Evolutionary conservation across 2,329 filamentous ascomycete genomes (phyloP).

Genomic region (Diaporthe sp.): DNA sequence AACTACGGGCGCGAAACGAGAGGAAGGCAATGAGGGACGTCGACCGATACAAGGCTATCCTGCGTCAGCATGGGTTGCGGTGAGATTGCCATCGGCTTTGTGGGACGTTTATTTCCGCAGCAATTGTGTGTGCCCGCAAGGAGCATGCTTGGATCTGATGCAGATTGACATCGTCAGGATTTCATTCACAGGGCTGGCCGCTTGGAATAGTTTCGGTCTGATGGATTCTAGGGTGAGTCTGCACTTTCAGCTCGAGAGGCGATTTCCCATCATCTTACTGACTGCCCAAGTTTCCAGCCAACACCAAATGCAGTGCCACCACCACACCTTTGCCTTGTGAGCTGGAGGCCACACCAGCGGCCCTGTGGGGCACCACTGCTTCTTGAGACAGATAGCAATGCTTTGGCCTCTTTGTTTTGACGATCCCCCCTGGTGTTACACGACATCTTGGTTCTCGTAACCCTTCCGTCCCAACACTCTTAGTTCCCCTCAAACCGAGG

Average conservation of each 20-base stretch:
- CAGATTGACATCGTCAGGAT: background rate
- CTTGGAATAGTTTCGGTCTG: background rate
- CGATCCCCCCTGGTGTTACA: background rate
- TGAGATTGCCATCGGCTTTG: background rate
- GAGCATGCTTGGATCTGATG: background rate
- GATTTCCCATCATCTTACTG: background rate
- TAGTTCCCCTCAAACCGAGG: background rate
- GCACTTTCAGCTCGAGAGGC: background rate
- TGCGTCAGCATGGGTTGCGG: slow-evolving; percentile 39
- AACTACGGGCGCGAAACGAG: slow-evolving; percentile 26
- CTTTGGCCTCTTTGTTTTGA: slow-evolving; percentile 15
- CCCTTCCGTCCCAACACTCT: background rate
- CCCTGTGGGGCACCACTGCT: background rate
- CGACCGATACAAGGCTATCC: slow-evolving; percentile 38
- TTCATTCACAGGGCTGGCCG: background rate
- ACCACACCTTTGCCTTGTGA: background rate
- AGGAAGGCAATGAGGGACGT: slow-evolving; percentile 32
- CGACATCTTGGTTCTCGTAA: background rate
- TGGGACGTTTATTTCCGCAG: background rate
- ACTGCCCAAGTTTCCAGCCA: background rate
- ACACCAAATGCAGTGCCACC: background rate
- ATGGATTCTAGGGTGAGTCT: slow-evolving; percentile 8
- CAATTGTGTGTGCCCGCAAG: background rate
- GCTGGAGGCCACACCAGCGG: background rate
- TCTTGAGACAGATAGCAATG: background rate